These are phyloP conservation scores for Mycena albidolilacea DNA, from an alignment of 768 basidiomycete species.

Conservation along the genomic window DNA sequence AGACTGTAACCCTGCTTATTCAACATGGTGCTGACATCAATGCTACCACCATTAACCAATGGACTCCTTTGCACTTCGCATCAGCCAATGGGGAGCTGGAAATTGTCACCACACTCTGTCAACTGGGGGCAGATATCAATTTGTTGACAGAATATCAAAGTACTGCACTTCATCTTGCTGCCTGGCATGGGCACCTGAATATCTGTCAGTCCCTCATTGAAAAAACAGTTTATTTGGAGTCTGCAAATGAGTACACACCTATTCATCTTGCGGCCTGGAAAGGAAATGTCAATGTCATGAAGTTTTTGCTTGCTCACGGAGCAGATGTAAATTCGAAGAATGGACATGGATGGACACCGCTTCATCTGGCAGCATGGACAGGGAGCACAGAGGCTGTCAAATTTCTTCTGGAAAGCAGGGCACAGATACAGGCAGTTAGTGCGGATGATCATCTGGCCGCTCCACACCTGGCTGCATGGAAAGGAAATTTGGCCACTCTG, in stretches of 20 bases:
- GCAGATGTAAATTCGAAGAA: constrained; percentile 11
- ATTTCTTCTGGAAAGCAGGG: constrained; percentile 12
- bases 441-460: constrained; percentile 3
- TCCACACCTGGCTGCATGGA: constrained; percentile 34
- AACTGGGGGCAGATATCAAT: constrained; percentile 12
- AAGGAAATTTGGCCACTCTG: constrained; percentile 17
- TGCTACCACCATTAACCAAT: constrained; percentile 6
- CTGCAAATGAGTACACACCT: constrained; percentile 8
- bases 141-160: constrained; percentile 1
- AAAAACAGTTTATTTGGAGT: background rate
- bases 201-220: constrained; percentile 8
- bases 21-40: constrained; percentile 23
- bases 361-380: constrained; percentile 28
- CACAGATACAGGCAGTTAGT: constrained; percentile 4
- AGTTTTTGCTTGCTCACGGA: constrained; percentile 14
- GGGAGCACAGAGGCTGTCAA: constrained; percentile 16
- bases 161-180: constrained; percentile 21
- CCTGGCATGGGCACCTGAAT: constrained; percentile 21
- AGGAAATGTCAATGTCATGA: constrained; percentile 1
- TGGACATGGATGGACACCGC: constrained; percentile 29
- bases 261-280: constrained; percentile 31
- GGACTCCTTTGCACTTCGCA: constrained; percentile 24
- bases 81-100: constrained; percentile 21
- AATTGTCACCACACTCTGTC: constrained; percentile 5
- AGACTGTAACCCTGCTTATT: constrained; percentile 17